phyloP scores from a whole-genome alignment of 2,329 filamentous ascomycete genomes.

The Pestalotiopsis sp. region DNA sequence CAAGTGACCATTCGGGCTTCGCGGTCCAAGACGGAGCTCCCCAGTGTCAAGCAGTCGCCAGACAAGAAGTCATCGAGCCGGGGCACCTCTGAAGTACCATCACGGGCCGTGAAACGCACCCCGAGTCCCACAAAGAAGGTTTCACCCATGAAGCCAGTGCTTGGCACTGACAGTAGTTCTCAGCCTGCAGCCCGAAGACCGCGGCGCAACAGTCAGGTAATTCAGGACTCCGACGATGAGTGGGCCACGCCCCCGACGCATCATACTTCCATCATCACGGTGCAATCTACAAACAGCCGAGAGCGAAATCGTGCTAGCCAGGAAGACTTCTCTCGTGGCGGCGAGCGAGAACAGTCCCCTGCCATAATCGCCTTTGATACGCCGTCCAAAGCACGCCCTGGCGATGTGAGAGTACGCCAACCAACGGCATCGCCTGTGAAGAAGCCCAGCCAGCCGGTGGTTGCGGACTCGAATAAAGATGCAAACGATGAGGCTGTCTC shows the following conservation, averaged over 20 bases:
- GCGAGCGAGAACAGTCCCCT: constrained; percentile 17
- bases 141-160: constrained; percentile 19
- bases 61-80: constrained; percentile 25
- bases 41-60: constrained; percentile 23
- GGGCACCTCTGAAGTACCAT: constrained; percentile 14
- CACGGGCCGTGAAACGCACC: constrained; percentile 9
- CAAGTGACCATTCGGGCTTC: background rate
- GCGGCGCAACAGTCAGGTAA: constrained; percentile 39
- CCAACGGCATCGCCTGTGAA: constrained; percentile 24
- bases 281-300: constrained; percentile 20
- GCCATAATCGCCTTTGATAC: constrained; percentile 25
- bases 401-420: constrained; percentile 17
- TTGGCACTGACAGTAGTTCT: constrained; percentile 18
- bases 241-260: constrained; percentile 44
- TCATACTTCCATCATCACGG: constrained; percentile 33
- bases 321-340: constrained; percentile 18
- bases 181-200: constrained; percentile 22
- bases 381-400: constrained; percentile 24
- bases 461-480: background rate
- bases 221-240: constrained; percentile 62
- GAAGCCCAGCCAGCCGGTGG: background rate
- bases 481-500: background rate
- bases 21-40: background rate
- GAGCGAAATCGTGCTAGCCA: constrained; percentile 7
- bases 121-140: constrained; percentile 17